Evolutionary conservation across 1,284 basidiomycete genomes (phyloP), one percentile per base, ranked within the genome.

Genomic region (Boletus subluridellus): DNA sequence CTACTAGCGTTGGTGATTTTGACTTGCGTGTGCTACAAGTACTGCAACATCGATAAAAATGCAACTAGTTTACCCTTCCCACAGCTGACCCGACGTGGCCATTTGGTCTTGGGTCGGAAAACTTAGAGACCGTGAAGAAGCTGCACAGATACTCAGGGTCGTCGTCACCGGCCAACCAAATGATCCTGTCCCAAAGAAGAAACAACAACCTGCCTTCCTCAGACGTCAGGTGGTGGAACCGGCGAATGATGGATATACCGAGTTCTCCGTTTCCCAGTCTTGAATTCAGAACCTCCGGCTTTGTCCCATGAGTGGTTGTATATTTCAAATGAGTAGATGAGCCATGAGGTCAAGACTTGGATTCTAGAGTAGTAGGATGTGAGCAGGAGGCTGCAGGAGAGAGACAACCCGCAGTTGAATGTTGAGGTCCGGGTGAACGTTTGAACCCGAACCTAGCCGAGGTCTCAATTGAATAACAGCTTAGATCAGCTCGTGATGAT

Each of bases 401-500:
- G 41, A n/a, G 9, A 39, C 8, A 39, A 44, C 42, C 3, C 14
- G 21, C 21, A 21, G 42, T 44, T 26, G 11, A 44, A 21, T 21
- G 21, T 21, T 21, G 21, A 21, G 21, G 21, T 21, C 21, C 21
- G 12, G 6, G 5, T 4, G 21, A n/a, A 17, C 8, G 10, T 32
- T 32, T 15, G 12, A 37, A 37, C 35, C 39, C 39, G 5, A 41
- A 41, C 9, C 21, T 41, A 24, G 41, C 41, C 21, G 41, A 44
- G 42, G 42, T 12, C 11, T 41, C 41, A 24, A 42, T 42, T 42
- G 5, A 21, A 24, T 24, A 24, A 12, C 21, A 3, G 46, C 46
- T 48, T 60, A 46, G 35, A 35, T 60, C 50, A 60, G 57, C 49
- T 24, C 44, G 17, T 12, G 51, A 11, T 14, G 8, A n/a, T 42